Evolutionary conservation across 2,329 filamentous ascomycete species (phyloP).

Genomic region (Fusarium papillatum): DNA sequence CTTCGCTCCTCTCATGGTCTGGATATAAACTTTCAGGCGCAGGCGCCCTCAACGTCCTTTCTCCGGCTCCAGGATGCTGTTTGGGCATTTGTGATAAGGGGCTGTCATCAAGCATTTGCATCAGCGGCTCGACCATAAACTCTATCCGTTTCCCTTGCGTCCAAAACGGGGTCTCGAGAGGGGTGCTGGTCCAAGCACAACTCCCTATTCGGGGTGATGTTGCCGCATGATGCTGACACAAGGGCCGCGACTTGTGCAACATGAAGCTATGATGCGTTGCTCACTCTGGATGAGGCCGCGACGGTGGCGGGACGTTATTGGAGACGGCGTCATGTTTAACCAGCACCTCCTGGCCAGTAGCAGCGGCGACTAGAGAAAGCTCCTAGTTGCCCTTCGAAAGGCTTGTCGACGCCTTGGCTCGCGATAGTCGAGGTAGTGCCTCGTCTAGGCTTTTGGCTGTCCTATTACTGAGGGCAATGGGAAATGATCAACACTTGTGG

Average conservation of each 20-base stretch:
- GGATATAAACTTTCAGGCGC: conserved; percentile 26
- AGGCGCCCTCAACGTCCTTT: conserved; percentile 33
- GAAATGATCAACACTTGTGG: not conserved
- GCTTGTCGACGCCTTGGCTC: not conserved
- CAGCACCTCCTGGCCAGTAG: not conserved
- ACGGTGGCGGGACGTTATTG: conserved; percentile 34
- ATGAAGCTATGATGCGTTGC: not conserved
- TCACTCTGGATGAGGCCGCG: conserved; percentile 16
- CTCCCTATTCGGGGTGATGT: conserved; percentile 13
- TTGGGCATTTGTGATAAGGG: conserved; percentile 7
- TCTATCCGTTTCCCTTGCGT: conserved; percentile 9
- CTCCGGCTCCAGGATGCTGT: conserved; percentile 10
- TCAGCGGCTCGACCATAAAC: conserved; percentile 32
- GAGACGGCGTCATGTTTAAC: conserved; percentile 15
- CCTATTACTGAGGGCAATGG: not conserved
- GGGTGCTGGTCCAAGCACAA: conserved; percentile 10
- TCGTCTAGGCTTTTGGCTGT: not conserved
- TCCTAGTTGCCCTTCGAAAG: not conserved
- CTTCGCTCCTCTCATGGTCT: conserved; percentile 6
- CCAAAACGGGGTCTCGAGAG: conserved; percentile 11
- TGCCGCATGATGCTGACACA: conserved; percentile 7
- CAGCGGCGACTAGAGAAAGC: not conserved
- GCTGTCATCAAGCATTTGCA: conserved; percentile 18
- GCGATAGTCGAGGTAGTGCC: not conserved
- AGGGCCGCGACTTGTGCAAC: not conserved